Base-by-base conservation (phyloP, 371 early-diverging fungal genomes). In the Mucor indicus region DNA sequence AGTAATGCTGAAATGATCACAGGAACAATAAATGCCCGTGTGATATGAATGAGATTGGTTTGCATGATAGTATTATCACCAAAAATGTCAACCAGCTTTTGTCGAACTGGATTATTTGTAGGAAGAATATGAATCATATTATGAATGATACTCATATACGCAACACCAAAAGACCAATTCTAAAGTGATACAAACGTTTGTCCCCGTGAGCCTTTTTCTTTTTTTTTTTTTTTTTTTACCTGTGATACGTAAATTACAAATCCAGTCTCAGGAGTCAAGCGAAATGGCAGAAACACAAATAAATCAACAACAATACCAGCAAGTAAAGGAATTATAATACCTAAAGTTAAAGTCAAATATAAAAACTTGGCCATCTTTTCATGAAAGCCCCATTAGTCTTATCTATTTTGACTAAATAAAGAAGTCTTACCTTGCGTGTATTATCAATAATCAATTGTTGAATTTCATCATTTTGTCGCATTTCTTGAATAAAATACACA, bases 81-180 rank as follows among this genome's bases (percentile, higher is more conserved):
- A 33, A 64, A 42, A 13, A 64, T 27, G 9, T 55, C 44, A 44
- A 58, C 57, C n/a, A 70, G 13, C 13, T 53, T 50, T 44, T 62
- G 51, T 4, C 69, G 68, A 20, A 69, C 49, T 23, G 47, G 24
- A 45, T 79, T 77, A 23, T 64, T 56, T 19, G 82, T 30, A 33
- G 60, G 82, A 32, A 81, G 56, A 38, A 69, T 54, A 22, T 64
- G 55, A 9, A 76, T 50, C 13, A 69, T 25, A n/a, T 69, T 66
- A 58, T 79, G 72, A 24, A 73, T 41, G 38, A 79, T 71, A 32
- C 73, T 78, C 55, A 77, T 65, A 52, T 76, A 81, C 1, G 80
- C 64, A 36, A 82, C 50, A 30, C 84, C 84, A 50, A 77, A 57
- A 12, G 81, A 66, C 84, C 83, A 84, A 42, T 77, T 72, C 84